Percentiles rank a stretch among this genome's conserved stretches.
phyloP scores from a whole-genome alignment of 116 monocot genomes.

The Cymodocea nodosa region DNA sequence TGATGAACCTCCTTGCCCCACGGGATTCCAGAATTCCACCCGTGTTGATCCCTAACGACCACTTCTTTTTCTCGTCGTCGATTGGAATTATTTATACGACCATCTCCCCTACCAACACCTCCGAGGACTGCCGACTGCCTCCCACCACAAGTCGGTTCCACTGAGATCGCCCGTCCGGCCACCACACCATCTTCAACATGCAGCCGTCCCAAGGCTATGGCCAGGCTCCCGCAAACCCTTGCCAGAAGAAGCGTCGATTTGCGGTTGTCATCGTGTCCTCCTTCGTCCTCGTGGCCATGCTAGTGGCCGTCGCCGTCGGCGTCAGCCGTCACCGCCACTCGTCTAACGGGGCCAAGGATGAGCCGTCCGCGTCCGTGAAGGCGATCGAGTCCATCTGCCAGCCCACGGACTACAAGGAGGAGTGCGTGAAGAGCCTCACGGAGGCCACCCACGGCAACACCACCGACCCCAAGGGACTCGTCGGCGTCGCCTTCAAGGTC shows the following conservation, averaged over 20 bases:
- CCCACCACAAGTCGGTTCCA: not conserved
- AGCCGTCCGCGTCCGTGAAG: constrained; percentile 21
- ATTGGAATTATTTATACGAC: not conserved
- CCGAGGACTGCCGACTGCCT: not conserved
- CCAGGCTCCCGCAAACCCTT: not conserved
- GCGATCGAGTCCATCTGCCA: constrained; percentile 40
- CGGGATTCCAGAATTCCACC: not conserved
- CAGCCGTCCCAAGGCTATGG: constrained; percentile 1
- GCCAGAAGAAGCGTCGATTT: constrained; percentile 20
- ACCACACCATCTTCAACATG: too few species aligned
- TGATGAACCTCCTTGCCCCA: not conserved
- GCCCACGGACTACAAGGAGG: constrained; percentile 38
- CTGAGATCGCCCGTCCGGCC: too few species aligned
- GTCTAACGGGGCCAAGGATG: not conserved
- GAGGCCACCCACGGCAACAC: constrained; percentile 24
- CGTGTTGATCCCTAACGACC: not conserved
- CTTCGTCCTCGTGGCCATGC: constrained; percentile 31
- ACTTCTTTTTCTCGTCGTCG: not conserved
- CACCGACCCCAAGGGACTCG: constrained; percentile 30
- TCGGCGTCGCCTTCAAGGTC: constrained; percentile 25
- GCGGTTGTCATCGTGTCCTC: constrained; percentile 17
- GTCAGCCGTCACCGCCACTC: not conserved
- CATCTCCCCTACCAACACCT: not conserved
- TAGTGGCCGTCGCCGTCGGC: constrained; percentile 24
- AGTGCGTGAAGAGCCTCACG: constrained; percentile 27